A percentile compares a stretch with the other conserved stretches of the same genome.
Conservation (phyloP, 345 rosid genomes). For the Pistacia integerrima region DNA sequence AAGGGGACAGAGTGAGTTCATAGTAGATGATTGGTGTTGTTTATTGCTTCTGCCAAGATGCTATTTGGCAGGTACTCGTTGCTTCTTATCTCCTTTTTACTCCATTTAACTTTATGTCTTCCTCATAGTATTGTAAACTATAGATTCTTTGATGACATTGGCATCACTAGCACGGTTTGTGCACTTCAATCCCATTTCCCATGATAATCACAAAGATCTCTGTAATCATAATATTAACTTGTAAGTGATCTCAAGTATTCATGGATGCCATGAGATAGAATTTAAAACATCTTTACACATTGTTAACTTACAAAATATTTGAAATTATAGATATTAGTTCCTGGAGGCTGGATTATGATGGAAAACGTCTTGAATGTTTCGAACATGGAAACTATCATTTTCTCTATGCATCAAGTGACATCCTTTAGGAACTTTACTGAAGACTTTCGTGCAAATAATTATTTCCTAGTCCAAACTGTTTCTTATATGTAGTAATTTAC, state of each 20-base stretch:
- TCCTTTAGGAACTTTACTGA: neutral
- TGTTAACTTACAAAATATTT: neutral
- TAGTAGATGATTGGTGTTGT: slow-evolving; percentile 6
- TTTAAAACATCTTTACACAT: neutral
- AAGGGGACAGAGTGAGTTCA: neutral
- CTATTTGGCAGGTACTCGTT: slow-evolving; percentile 25
- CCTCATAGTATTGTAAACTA: slow-evolving; percentile 24
- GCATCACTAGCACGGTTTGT: slow-evolving; percentile 3
- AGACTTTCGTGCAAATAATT: neutral
- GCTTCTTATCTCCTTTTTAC: slow-evolving; percentile 8
- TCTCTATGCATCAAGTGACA: neutral
- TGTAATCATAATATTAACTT: slow-evolving; percentile 12
- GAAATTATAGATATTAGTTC: neutral
- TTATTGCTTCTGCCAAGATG: slow-evolving; percentile 15
- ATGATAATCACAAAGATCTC: neutral
- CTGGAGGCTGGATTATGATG: neutral
- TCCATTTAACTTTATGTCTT: slow-evolving; percentile 10
- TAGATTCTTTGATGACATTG: slow-evolving; percentile 17
- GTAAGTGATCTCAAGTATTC: neutral
- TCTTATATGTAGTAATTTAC: neutral
- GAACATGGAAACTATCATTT: neutral
- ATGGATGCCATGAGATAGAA: neutral
- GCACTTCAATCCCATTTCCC: slow-evolving; percentile 1
- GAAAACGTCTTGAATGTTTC: slow-evolving; percentile 1
- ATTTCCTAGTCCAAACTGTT: neutral